Conservation (phyloP, 768 basidiomycete species). For the Kwoniella mangroviensis region DNA sequence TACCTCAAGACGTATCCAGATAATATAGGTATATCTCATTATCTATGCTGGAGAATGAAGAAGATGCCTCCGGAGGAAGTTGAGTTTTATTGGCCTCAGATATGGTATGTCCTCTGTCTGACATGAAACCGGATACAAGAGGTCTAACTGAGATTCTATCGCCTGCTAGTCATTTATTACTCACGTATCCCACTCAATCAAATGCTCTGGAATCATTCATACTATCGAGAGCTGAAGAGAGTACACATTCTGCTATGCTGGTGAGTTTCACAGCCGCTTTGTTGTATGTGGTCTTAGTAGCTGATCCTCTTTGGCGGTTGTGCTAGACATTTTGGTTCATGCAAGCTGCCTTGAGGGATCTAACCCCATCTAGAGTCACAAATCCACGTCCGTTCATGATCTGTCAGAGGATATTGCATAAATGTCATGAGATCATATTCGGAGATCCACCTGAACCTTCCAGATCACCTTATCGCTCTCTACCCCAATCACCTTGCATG, state of each 20-base stretch:
- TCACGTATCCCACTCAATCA: constrained; percentile 88
- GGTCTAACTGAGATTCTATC: not conserved
- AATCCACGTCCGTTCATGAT: constrained; percentile 81
- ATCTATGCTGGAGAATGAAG: constrained; percentile 60
- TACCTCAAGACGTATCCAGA: constrained; percentile 65
- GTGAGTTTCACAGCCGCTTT: constrained; percentile 62
- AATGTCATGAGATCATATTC: constrained; percentile 96
- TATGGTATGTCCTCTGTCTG: constrained; percentile 54
- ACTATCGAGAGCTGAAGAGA: constrained; percentile 81
- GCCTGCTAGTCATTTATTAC: constrained; percentile 77
- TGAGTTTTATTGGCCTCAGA: constrained; percentile 63
- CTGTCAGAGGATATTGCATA: constrained; percentile 86
- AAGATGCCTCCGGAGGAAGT: constrained; percentile 60
- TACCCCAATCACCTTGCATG: constrained; percentile 61
- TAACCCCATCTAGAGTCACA: constrained; percentile 64
- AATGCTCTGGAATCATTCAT: constrained; percentile 94
- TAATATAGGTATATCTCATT: constrained; percentile 61
- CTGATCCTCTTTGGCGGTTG: constrained; percentile 35
- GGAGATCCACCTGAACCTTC: constrained; percentile 75
- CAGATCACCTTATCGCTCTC: constrained; percentile 69
- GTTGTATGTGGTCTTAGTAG: not conserved
- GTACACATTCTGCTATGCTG: constrained; percentile 92
- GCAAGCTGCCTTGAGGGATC: constrained; percentile 89
- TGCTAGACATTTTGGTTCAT: constrained; percentile 94
- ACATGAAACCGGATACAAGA: not conserved